phyloP scores from a whole-genome alignment of 2,329 filamentous ascomycete species.

The Fusarium dimerum region DNA sequence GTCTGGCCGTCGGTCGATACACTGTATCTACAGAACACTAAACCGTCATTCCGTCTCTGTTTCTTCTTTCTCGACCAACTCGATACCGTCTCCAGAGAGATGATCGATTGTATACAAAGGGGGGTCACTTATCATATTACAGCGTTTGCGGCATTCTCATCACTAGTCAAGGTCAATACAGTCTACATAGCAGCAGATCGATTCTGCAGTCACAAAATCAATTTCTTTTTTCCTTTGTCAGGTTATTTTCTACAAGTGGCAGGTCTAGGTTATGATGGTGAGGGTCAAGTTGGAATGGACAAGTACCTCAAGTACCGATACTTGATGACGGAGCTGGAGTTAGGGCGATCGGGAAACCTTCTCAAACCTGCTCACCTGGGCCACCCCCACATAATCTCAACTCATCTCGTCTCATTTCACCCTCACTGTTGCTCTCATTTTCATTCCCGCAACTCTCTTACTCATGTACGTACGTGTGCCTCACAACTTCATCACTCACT shows the following conservation, averaged over 20 bases:
- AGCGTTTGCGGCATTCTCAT: slow-evolving; percentile 1
- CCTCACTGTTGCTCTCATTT: neutral
- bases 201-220: too few species aligned
- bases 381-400: neutral
- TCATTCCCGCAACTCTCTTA: slow-evolving; percentile 1
- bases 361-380: slow-evolving; percentile 51
- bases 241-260: too few species aligned
- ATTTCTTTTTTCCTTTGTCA: too few species aligned
- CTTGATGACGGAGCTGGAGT: slow-evolving; percentile 16
- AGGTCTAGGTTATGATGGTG: slow-evolving; percentile 22
- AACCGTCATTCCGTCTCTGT: neutral
- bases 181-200: too few species aligned
- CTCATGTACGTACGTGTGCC: neutral
- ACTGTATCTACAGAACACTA: slow-evolving; percentile 50
- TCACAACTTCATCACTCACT: neutral
- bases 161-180: too few species aligned
- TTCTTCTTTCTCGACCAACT: neutral
- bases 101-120: too few species aligned
- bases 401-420: too few species aligned
- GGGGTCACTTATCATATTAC: neutral
- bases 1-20: slow-evolving; percentile 76
- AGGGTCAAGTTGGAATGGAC: neutral
- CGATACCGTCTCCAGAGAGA: neutral
- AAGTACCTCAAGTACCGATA: slow-evolving; percentile 39
- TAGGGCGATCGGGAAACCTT: slow-evolving; percentile 42